Base-by-base conservation (phyloP, 2,329 filamentous ascomycete genomes). In the Hawksworthiomyces lignivorus region DNA sequence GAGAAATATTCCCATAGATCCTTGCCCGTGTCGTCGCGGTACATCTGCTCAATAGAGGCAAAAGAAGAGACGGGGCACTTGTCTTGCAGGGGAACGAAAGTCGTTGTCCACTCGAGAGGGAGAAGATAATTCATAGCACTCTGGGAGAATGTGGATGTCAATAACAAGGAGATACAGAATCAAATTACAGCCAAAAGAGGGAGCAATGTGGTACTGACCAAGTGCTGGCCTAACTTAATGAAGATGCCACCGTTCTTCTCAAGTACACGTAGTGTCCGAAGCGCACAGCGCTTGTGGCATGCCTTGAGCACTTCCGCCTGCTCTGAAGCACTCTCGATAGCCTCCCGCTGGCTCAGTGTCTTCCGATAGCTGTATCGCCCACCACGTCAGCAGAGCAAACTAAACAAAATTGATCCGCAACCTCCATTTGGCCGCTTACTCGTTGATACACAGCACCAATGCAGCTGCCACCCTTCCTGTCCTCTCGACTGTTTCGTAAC, bases 181-280 rank as follows among this genome's bases (percentile, higher is more conserved):
- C 7, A 43, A 35, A 32, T 27, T n/a, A 7, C 31, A 26, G 19
- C 11, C 7, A 43, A 33, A 31, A 36, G 18, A 8, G 18, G 14
- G 5, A 20, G 14, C 7, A 14, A 8, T 7, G 20, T 20, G 34
- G n/a, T 7, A 48, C 64, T 31, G 69, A 82, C 80, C 63, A 98
- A 63, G 64, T 98, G 92, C 56, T 98, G 92, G 7, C 92, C 92
- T 29, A 98, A 69, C 64, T 98, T 98, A 61, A 98, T 97, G 55
- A 97, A 98, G 49, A 98, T 95, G 21, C 90, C 94, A 20, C 94
- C 92, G 62, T 96, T 97, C 70, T 86, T 87, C 70, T 98, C 92
- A 50, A 97, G 67, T 2, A 94, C 89, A 44, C 73, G 75, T 31
- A 97, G 68, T 1, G 92, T 96, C 48, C 92, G 79, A 54, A 87